phyloP scores from a whole-genome alignment of 441 rosid genomes.

The Adansonia gregorii region DNA sequence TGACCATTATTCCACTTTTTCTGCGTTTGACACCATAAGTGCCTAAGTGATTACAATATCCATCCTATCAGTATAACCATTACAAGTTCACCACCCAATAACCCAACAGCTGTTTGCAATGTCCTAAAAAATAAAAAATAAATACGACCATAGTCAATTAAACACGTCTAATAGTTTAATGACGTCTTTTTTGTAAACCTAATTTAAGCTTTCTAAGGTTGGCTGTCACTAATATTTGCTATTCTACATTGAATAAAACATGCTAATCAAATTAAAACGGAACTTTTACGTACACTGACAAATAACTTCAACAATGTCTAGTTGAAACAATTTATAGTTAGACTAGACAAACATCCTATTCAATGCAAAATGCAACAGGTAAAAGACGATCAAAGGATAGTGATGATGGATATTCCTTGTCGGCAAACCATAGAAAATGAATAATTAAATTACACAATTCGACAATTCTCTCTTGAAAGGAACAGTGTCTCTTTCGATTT shows the following conservation, averaged over 20 bases:
- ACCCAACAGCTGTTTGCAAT: constrained; percentile 2
- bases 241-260: neutral
- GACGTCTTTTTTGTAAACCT: too few relatives aligned
- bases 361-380: neutral
- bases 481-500: neutral
- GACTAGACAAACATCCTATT: neutral
- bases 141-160: neutral
- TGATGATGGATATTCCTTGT: too few relatives aligned
- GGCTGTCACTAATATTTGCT: neutral
- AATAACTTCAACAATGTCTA: neutral
- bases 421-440: too few relatives aligned
- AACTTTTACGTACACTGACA: neutral
- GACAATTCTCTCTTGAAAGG: neutral
- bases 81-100: neutral
- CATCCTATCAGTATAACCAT: too few relatives aligned
- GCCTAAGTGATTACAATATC: neutral
- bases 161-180: neutral
- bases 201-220: too few relatives aligned
- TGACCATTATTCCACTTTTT: too few relatives aligned
- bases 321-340: neutral
- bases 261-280: neutral
- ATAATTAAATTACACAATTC: too few relatives aligned
- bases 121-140: neutral
- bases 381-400: too few relatives aligned
- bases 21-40: too few relatives aligned